A percentile compares a stretch with the other conserved stretches of the same genome.
These are phyloP conservation scores for Metschnikowia continentalis DNA, from an alignment of 805 yeast genomes.

Conservation along the genomic window DNA sequence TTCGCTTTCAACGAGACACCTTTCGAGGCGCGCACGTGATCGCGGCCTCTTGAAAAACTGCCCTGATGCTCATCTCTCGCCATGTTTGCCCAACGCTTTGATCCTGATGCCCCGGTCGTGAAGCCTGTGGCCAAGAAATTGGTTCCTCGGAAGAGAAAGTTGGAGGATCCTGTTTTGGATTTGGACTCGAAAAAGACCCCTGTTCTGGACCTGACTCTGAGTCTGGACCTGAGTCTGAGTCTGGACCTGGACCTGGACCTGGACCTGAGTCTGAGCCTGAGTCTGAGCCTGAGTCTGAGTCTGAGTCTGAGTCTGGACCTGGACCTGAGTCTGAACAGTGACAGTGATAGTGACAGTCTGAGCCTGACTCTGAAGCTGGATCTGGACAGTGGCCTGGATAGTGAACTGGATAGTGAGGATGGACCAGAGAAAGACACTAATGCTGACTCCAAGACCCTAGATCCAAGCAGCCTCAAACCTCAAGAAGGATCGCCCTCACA, in stretches of 20 bases:
- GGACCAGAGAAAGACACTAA: slow-evolving; percentile 12
- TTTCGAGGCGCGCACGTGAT: slow-evolving; percentile 6
- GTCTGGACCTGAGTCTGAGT: not conserved
- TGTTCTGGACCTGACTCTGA: not conserved
- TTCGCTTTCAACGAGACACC: not conserved
- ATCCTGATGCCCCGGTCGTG: slow-evolving; percentile 38
- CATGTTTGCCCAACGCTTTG: slow-evolving; percentile 67
- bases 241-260: not conserved
- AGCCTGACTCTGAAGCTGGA: slow-evolving; percentile 5
- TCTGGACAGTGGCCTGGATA: slow-evolving; percentile 1
- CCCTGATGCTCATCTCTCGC: slow-evolving; percentile 4
- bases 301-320: not conserved
- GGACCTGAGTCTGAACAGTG: not conserved
- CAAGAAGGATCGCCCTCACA: too few species aligned
- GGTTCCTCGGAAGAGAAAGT: slow-evolving; percentile 18
- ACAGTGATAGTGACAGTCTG: slow-evolving; percentile 11
- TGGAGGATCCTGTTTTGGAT: slow-evolving; percentile 7
- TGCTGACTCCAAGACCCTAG: slow-evolving; percentile 8
- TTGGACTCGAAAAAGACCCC: not conserved
- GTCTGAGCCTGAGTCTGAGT: not conserved
- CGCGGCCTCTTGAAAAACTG: slow-evolving; percentile 2
- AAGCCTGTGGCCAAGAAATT: slow-evolving; percentile 7
- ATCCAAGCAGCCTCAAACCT: slow-evolving; percentile 1
- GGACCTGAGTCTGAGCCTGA: not conserved
- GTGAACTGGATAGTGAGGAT: slow-evolving; percentile 11